Base-by-base conservation (phyloP, 148 eudicot species). In the Pouteria glomerata region DNA sequence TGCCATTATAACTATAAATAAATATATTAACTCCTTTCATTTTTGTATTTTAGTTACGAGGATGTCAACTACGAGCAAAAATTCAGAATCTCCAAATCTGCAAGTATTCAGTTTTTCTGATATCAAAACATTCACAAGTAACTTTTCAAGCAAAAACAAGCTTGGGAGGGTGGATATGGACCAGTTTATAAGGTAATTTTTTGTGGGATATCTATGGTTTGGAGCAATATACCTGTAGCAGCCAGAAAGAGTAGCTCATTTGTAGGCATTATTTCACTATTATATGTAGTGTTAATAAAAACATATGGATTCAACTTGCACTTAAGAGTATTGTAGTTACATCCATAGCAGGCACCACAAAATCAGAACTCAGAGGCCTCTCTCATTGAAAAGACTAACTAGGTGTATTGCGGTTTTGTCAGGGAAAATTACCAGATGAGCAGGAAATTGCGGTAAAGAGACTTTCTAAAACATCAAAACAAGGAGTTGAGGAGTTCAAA, bases 131-230 rank as follows among this genome's bases (percentile, higher is more conserved):
- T 80, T 82, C 47, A 84, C 87, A 69, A 42, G 67, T n/a, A 66
- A 68, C 39, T 84, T 84, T 69, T 77, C 84, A 6, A 1, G 1
- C 16, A 44, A 55, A 56, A 78, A 75, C 51, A 80, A 78, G 78
- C 80, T 84, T 16, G 84, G 87, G 78, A 81, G 63, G 87, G 87
- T 68, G 87, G 87, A 26, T 84, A 18, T 76, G 87, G 84, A 60
- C 84, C 84, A 3, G 84, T 84, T 29, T 81, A 78, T 39, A 80
- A 81, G 84, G 87, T 84, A 79, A 34, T 39, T 50, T 60, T 39
- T 27, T 2, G 53, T 66, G 13, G 6, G 6, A 24, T n/a, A 44
- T 29, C 14, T 31, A 51, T 10, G 14, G 44, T 39, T 39, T 39
- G 44, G 44, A 39, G 5, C 44, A 39, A 8, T 39, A 39, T 39